Conservation (phyloP, 2,329 filamentous ascomycete genomes). For the Penicillium sp. region DNA sequence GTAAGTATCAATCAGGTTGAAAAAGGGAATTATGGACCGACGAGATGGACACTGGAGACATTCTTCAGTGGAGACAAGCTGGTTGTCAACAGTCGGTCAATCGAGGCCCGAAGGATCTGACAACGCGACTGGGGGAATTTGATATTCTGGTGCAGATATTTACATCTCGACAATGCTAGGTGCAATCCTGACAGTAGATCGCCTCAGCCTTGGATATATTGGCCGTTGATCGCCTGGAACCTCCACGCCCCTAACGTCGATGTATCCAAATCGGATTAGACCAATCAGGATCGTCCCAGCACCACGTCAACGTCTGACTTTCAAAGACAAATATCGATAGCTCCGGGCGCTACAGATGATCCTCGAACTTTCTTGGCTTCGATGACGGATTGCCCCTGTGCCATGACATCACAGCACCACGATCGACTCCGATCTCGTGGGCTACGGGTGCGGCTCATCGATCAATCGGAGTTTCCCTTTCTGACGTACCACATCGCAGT, state of each 20-base stretch:
- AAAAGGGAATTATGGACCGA: too few species aligned
- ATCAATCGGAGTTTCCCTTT: constrained; percentile 18
- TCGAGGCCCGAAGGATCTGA: too few species aligned
- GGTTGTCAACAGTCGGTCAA: too few species aligned
- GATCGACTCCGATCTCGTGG: constrained; percentile 15
- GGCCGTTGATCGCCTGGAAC: too few species aligned
- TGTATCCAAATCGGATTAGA: constrained; percentile 9
- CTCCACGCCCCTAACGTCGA: constrained; percentile 4
- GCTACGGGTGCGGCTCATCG: constrained; percentile 7
- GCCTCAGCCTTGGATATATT: constrained; percentile 3
- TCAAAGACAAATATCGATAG: constrained; percentile 17
- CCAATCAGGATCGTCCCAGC: constrained; percentile 6
- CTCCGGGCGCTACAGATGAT: constrained; percentile 10
- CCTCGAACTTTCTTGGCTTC: constrained; percentile 12
- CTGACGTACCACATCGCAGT: constrained; percentile 14
- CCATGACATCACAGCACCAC: constrained; percentile 16
- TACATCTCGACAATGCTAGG: background rate
- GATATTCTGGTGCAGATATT: too few species aligned
- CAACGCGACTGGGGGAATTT: too few species aligned
- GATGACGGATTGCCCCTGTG: constrained; percentile 9
- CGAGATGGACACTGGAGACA: too few species aligned
- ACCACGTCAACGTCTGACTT: constrained; percentile 2
- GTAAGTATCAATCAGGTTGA: too few species aligned
- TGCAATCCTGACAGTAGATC: background rate
- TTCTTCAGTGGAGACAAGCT: too few species aligned